phyloP scores from a whole-genome alignment of 2,329 filamentous ascomycete species.

The Magnaporthiopsis rhizophila region DNA sequence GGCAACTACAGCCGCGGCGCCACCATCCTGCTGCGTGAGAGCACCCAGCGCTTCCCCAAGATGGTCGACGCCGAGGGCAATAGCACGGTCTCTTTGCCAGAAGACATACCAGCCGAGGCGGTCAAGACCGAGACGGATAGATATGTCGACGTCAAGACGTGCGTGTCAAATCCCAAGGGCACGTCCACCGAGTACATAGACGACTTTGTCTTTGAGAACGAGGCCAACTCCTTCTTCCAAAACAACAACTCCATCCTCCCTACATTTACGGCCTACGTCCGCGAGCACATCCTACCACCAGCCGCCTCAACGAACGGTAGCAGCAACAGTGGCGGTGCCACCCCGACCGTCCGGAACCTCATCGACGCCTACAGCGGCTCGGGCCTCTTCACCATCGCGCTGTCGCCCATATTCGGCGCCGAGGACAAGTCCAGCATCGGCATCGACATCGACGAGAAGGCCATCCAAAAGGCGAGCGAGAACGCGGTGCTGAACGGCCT shows the following conservation, averaged over 20 bases:
- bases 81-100: conserved; percentile 8
- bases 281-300: conserved; percentile 60
- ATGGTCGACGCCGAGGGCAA: conserved; percentile 11
- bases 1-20: conserved; percentile 70
- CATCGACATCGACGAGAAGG: conserved; percentile 78
- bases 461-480: conserved; percentile 67
- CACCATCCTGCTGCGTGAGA: conserved; percentile 83
- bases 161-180: conserved; percentile 78
- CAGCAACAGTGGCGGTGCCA: no score
- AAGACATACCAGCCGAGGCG: conserved; percentile 27
- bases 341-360: conserved; percentile 62
- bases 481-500: conserved; percentile 72
- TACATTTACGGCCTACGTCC: conserved; percentile 78
- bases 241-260: conserved; percentile 99
- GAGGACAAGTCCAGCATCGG: conserved; percentile 42
- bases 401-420: conserved; percentile 69
- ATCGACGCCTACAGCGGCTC: conserved; percentile 98
- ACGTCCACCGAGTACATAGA: conserved; percentile 83
- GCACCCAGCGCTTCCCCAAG: conserved; percentile 60
- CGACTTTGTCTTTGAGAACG: conserved; percentile 78
- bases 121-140: conserved; percentile 46
- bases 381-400: conserved; percentile 92
- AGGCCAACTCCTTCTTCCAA: conserved; percentile 93
- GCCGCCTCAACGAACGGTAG: conserved; percentile 10
- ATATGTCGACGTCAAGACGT: conserved; percentile 74